A percentile compares a stretch with the other conserved stretches of the same genome.
Evolutionary conservation across 345 rosid species (phyloP).

Genomic region (Pistacia integerrima): DNA sequence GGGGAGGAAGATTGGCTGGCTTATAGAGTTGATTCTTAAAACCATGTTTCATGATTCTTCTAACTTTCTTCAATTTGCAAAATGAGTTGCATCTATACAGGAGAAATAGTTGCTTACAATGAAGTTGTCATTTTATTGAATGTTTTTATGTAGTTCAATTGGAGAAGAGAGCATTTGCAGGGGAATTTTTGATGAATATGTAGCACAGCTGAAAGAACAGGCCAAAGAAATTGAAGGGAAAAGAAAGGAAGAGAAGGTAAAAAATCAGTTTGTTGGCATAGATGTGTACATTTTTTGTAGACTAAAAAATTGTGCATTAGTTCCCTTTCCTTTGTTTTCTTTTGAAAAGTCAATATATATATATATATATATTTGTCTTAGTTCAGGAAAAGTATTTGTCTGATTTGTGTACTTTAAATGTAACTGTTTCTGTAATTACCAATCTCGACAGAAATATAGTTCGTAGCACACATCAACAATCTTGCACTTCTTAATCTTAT

Average conservation of each 20-base stretch:
- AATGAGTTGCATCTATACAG: constrained; percentile 2
- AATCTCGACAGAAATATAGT: neutral
- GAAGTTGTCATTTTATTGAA: constrained; percentile 12
- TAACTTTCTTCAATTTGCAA: constrained; percentile 8
- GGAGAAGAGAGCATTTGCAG: constrained; percentile 69
- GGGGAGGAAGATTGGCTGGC: neutral
- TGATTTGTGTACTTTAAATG: neutral
- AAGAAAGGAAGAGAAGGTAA: constrained; percentile 79
- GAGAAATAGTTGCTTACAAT: constrained; percentile 5
- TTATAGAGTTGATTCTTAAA: neutral
- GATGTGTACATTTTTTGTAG: neutral
- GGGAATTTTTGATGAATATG: constrained; percentile 69
- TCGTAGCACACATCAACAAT: neutral
- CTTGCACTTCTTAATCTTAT: neutral
- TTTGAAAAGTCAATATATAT: constrained; percentile 1
- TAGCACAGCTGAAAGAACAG: constrained; percentile 64
- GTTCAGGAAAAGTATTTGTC: neutral
- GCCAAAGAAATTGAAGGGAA: constrained; percentile 58
- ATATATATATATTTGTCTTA: neutral
- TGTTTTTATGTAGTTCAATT: constrained; percentile 54
- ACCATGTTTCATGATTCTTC: neutral
- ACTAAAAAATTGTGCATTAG: neutral
- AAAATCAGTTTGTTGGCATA: constrained; percentile 8
- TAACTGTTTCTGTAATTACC: neutral
- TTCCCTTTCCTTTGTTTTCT: too few species aligned